These are phyloP conservation scores for Effrenium voratum DNA, from an alignment of 73 alveolate species.

Conservation along the genomic window DNA sequence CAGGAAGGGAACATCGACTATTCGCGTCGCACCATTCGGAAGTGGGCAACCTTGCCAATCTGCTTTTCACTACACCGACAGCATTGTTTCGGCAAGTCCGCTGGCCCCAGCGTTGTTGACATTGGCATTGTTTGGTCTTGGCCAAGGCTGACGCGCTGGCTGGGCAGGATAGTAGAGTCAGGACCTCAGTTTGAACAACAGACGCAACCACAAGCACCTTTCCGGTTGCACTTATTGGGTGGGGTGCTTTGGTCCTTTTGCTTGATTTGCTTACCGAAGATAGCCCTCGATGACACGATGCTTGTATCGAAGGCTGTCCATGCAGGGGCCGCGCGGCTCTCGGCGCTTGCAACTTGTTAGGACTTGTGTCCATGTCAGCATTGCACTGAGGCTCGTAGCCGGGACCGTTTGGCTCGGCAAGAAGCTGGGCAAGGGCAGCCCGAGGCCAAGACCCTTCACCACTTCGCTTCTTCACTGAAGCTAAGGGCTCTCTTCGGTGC, in stretches of 20 bases:
- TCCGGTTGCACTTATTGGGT: no score
- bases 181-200: no score
- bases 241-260: no score
- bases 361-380: background rate
- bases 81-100: no score
- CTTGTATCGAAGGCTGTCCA: conserved; percentile 72
- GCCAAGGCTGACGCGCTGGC: conserved; percentile 44
- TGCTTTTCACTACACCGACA: no score
- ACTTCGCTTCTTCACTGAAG: background rate
- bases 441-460: background rate
- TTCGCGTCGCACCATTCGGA: no score
- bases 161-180: conserved; percentile 73
- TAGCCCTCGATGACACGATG: no score
- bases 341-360: background rate
- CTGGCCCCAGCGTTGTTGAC: no score
- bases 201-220: no score
- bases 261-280: no score
- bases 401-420: conserved; percentile 59
- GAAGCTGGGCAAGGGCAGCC: conserved; percentile 26
- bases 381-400: conserved; percentile 21
- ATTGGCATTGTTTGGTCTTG: background rate
- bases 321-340: conserved; percentile 60
- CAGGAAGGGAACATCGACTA: no score
- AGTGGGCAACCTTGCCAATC: no score
- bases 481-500: conserved; percentile 66